Base-by-base conservation (phyloP, 371 early-diverging fungal genomes). In the Rhizopus delemar region DNA sequence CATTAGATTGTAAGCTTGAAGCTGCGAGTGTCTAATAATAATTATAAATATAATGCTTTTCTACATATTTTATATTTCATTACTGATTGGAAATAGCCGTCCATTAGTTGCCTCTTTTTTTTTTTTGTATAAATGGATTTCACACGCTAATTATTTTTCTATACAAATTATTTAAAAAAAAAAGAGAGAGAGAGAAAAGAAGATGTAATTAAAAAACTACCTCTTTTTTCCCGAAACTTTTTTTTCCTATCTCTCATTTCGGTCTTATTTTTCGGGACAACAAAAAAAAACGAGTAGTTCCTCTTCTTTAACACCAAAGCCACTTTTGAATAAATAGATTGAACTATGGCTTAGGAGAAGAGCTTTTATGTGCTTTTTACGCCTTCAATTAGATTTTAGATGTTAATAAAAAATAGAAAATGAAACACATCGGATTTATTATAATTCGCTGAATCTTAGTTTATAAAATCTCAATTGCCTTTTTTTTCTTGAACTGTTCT, bases 1-100 rank as follows among this genome's bases (percentile, higher is more conserved):
- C 49, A 41, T 61, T 50, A 34, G 57, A 62, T 34, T 59, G 66
- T 34, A 61, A 50, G 32, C 49, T 57, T n/a, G 57, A 53, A 15
- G 58, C 60, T 16, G 58, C 66, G 9, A 66, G 41, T 38, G 66
- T 61, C 66, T 66, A 53, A 8, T n/a, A 41, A 59, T 28, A 51
- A 22, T 13, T 22, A 36, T 36, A 29, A 28, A 16, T 34, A 12
- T 28, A n/a, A 57, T 12, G 11, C 8, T 31, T 46, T 46, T 46
- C 11, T 29, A 36, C 55, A 49, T 16, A 8, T 15, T 34, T 57
- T 41, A 45, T 11, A 12, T 7, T 29, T 13, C 33, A 58, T 58
- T 66, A 68, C 69, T 57, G 69, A 49, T 57, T 72, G 69, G 60
- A 72, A 54, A 53, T 65, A 65, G 48, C 66, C 63, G 58, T 68